phyloP scores from a whole-genome alignment of 208 protist species.

The Spongospora subterranea region DNA sequence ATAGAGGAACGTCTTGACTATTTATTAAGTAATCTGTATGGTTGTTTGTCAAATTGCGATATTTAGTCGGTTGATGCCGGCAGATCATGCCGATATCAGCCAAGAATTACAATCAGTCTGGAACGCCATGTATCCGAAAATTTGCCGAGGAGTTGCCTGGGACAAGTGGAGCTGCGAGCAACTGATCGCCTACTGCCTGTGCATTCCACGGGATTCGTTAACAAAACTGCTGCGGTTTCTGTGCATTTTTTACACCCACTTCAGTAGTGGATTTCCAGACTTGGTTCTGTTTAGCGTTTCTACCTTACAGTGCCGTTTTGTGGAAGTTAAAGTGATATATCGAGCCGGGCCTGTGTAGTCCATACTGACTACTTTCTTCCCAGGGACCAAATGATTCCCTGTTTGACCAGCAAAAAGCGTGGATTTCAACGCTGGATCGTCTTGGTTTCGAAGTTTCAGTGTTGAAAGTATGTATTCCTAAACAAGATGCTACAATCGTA shows the following conservation, averaged over 20 bases:
- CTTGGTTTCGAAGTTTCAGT: not conserved
- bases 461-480: not conserved
- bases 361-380: not conserved
- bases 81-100: not conserved
- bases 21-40: not conserved
- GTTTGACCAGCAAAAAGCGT: conserved; percentile 9
- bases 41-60: not conserved
- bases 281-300: not conserved
- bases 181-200: not conserved
- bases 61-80: not conserved
- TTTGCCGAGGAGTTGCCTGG: conserved; percentile 9
- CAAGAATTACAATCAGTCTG: not conserved
- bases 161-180: not conserved
- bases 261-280: not conserved
- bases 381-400: conserved; percentile 24
- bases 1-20: conserved; percentile 14
- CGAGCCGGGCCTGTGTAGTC: not conserved
- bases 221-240: not conserved
- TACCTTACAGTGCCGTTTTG: not conserved
- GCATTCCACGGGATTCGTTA: not conserved
- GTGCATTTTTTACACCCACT: not conserved
- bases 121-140: not conserved
- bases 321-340: not conserved
- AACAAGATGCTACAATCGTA: not conserved
- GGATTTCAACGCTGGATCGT: not conserved